These are phyloP conservation scores for Cryptococcus depauperatus DNA, from an alignment of 1,284 basidiomycete genomes.

Conservation along the genomic window DNA sequence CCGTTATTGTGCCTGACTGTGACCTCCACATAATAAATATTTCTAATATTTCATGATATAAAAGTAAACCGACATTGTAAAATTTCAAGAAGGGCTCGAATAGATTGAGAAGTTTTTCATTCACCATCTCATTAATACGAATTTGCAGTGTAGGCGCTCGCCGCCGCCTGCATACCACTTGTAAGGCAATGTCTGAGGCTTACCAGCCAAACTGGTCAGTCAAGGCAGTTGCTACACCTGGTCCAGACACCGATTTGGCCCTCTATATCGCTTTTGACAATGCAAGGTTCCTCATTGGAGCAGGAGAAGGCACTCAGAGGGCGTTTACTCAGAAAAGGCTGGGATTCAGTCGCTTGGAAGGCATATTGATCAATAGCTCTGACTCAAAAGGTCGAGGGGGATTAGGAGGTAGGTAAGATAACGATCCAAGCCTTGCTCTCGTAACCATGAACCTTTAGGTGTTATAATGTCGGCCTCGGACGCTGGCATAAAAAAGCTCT, in stretches of 20 bases:
- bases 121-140: too few relatives aligned
- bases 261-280: constrained; percentile 66
- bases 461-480: constrained; percentile 77
- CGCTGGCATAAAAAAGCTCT: constrained; percentile 53
- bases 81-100: not conserved
- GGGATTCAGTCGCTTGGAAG: constrained; percentile 58
- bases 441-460: constrained; percentile 50
- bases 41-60: not conserved
- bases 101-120: not conserved
- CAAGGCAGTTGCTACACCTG: constrained; percentile 43
- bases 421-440: too few relatives aligned
- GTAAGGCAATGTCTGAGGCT: not conserved
- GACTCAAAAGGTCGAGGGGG: constrained; percentile 55
- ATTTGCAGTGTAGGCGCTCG: too few relatives aligned
- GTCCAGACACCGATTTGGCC: constrained; percentile 70
- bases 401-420: constrained; percentile 54
- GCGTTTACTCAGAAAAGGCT: constrained; percentile 60
- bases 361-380: constrained; percentile 64
- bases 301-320: constrained; percentile 69
- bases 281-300: constrained; percentile 78
- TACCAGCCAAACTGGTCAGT: constrained; percentile 37
- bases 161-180: not conserved
- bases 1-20: not conserved
- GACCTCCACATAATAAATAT: not conserved
- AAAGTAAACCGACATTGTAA: not conserved